Evolutionary conservation across 108 stramenopile genomes (phyloP).

Genomic region (Hondaea fermentalgiana): DNA sequence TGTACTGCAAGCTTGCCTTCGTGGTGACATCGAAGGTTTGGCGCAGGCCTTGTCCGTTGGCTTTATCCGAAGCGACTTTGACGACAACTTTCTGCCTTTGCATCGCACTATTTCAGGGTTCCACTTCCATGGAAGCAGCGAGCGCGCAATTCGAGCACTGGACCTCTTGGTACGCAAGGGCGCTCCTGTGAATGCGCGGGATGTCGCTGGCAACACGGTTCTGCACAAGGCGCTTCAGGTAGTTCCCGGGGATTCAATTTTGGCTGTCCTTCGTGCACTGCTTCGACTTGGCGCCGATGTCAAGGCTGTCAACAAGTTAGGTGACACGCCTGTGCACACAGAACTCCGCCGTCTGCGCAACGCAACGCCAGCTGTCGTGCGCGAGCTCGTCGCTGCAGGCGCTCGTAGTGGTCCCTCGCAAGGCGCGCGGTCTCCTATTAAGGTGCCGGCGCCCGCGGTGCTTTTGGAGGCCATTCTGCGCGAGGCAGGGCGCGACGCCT

Average conservation of each 20-base stretch:
- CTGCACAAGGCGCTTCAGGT: conserved; percentile 14
- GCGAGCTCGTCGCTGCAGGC: not conserved
- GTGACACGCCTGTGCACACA: not conserved
- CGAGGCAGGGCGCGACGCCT: not conserved
- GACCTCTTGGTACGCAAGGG: not conserved
- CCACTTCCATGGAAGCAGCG: not conserved
- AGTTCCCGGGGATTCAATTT: not conserved
- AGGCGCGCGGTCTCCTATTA: not conserved
- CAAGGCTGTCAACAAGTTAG: not conserved
- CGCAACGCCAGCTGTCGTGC: not conserved
- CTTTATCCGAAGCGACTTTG: not conserved
- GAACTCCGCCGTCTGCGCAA: not conserved
- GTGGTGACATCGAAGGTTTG: not conserved
- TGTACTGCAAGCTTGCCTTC: not conserved
- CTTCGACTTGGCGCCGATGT: not conserved
- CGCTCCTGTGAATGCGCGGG: not conserved
- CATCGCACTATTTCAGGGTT: not conserved
- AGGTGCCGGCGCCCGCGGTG: not conserved
- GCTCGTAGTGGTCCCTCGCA: not conserved
- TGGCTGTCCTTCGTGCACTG: not conserved
- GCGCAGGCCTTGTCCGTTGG: not conserved
- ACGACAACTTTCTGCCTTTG: not conserved
- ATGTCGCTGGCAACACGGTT: not conserved
- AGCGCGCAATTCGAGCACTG: not conserved
- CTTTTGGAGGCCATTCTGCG: not conserved